Evolutionary conservation across 768 basidiomycete genomes (phyloP).

Genomic region (Mycena belliarum): DNA sequence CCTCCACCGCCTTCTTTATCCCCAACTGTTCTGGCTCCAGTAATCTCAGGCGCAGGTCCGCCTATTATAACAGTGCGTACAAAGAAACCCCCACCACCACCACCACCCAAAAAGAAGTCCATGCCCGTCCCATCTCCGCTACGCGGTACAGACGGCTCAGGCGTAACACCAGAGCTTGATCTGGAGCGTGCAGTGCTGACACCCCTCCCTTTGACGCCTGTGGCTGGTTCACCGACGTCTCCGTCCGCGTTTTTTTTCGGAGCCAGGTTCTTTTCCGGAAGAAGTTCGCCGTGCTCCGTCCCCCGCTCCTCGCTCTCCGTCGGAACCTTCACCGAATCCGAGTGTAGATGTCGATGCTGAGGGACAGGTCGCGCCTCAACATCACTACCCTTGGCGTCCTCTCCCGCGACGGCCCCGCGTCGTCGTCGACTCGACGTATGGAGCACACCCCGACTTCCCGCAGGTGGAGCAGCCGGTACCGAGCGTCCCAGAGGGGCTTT

Average conservation of each 20-base stretch:
- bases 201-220: constrained; percentile 40
- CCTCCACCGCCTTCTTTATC: constrained; percentile 23
- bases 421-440: constrained; percentile 38
- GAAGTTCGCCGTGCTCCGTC: background rate
- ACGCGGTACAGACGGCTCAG: constrained; percentile 23
- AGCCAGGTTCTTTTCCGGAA: background rate
- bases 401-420: constrained; percentile 46
- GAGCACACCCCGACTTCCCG: constrained; percentile 28
- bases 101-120: constrained; percentile 27
- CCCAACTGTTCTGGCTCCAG: background rate
- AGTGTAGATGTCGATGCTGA: constrained; percentile 19
- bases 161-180: constrained; percentile 20
- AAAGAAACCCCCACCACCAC: constrained; percentile 25
- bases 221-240: constrained; percentile 19
- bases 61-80: constrained; percentile 35
- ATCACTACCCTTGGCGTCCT: constrained; percentile 58
- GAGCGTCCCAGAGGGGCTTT: constrained; percentile 48
- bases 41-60: constrained; percentile 21
- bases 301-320: background rate
- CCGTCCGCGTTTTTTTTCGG: background rate
- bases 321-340: background rate
- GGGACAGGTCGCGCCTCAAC: constrained; percentile 39
- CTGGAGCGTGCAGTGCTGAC: constrained; percentile 37
- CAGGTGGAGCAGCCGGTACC: constrained; percentile 15
- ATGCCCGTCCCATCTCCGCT: constrained; percentile 31